Percentiles rank a stretch among this genome's conserved stretches.
These are phyloP conservation scores for Camelina laxa DNA, from an alignment of 345 rosid species.

Conservation along the genomic window DNA sequence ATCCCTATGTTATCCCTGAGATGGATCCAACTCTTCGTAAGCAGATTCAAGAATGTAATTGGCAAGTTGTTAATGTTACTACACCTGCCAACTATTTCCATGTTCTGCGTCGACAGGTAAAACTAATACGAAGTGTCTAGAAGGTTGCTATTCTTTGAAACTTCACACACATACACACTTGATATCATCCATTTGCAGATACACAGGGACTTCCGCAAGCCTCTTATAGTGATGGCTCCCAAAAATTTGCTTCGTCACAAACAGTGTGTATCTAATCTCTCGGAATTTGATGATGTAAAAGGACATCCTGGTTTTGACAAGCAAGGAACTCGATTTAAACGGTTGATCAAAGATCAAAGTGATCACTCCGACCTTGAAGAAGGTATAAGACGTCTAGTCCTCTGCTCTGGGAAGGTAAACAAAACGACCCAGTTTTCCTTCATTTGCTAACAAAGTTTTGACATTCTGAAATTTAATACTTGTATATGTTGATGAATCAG, in stretches of 20 bases:
- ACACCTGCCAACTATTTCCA: constrained; percentile 93
- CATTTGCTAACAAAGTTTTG: neutral
- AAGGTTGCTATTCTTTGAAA: neutral
- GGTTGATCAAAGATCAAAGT: constrained; percentile 86
- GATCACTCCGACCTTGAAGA: constrained; percentile 76
- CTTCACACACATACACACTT: constrained; percentile 12
- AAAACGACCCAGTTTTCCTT: neutral
- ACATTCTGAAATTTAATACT: neutral
- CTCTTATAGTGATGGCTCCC: constrained; percentile 86
- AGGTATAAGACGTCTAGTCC: constrained; percentile 78
- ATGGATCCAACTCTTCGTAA: constrained; percentile 75
- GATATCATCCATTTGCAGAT: constrained; percentile 51
- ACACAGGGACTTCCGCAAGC: constrained; percentile 93
- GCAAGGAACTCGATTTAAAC: constrained; percentile 94
- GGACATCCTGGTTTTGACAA: constrained; percentile 94
- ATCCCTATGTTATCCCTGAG: constrained; percentile 75
- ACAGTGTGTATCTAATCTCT: constrained; percentile 81
- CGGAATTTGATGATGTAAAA: constrained; percentile 90
- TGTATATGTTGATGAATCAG: constrained; percentile 31
- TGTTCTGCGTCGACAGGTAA: constrained; percentile 78
- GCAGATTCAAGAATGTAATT: constrained; percentile 85
- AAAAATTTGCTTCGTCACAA: constrained; percentile 90
- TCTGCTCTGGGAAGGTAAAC: constrained; percentile 91
- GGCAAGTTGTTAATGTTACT: constrained; percentile 85
- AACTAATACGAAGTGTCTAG: neutral